phyloP scores from a whole-genome alignment of 2,329 filamentous ascomycete genomes.

The Waltergamsia citrina region DNA sequence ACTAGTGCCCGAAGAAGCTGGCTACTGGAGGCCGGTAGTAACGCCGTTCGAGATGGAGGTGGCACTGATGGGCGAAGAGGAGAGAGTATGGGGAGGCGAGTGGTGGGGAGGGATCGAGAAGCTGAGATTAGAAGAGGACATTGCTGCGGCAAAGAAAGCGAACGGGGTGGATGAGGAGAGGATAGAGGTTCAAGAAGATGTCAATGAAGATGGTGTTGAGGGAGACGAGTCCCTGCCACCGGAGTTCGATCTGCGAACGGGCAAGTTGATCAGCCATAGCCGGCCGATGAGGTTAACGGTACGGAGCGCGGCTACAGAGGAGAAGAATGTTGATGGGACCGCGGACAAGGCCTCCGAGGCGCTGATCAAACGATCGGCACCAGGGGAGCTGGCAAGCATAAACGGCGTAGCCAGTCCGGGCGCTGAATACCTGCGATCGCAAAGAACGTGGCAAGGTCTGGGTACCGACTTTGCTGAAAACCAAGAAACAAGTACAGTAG shows the following conservation, averaged over 20 bases:
- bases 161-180: background rate
- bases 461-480: conserved; percentile 64
- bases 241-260: conserved; percentile 86
- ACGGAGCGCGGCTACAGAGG: conserved; percentile 7
- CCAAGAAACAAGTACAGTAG: conserved; percentile 49
- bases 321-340: conserved; percentile 7
- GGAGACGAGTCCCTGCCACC: conserved; percentile 70
- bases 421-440: conserved; percentile 73
- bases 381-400: conserved; percentile 66
- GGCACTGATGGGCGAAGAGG: conserved; percentile 64
- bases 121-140: conserved; percentile 35
- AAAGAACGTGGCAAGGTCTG: conserved; percentile 84
- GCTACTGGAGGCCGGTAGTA: conserved; percentile 80
- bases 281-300: conserved; percentile 57
- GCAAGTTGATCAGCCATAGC: conserved; percentile 69
- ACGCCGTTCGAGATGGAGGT: conserved; percentile 91
- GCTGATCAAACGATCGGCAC: conserved; percentile 46
- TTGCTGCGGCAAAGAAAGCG: conserved; percentile 6
- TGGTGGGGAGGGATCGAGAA: conserved; percentile 84
- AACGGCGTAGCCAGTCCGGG: conserved; percentile 86
- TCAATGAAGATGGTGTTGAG: conserved; percentile 30
- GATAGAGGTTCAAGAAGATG: conserved; percentile 5
- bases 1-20: conserved; percentile 69
- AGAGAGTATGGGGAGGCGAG: conserved; percentile 74
- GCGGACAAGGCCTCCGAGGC: conserved; percentile 8